Evolutionary conservation across 2,329 filamentous ascomycete genomes (phyloP), one percentile per base, ranked within the genome.

Genomic region (Huntiella abstrusa): DNA sequence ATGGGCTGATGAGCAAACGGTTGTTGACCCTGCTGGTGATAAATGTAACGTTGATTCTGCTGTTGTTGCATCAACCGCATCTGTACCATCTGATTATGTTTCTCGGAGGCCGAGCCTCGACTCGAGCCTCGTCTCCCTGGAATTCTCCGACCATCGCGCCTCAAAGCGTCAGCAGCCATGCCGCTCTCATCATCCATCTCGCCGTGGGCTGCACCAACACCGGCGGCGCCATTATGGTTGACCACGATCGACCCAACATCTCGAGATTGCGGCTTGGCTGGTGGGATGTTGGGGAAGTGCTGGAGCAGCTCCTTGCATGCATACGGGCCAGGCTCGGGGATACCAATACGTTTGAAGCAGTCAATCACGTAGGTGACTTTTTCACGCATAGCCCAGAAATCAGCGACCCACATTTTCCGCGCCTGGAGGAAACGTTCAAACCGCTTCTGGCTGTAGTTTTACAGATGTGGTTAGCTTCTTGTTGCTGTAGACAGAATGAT

Each of bases 361-460:
- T 51, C 49, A 11, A 51, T 47, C 8, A 43, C 43, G 17, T 47
- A 43, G 38, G 43, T 39, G 17, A 43, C 49, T 17, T 45, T 41
- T 15, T 49, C 49, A 39, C 45, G 46, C 49, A 51, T 48, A 33
- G 44, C 46, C 49, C 45, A 45, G 33, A 50, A 47, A 34, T 50
- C 45, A 35, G 45, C 44, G 17, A 51, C 46, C 42, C 51, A 51
- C 52, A 77, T 70, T 19, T 65, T 67, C 52, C 77, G 64, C 6
- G 68, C 61, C 56, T 77, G 77, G 60, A 79, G 64, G 56, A 83
- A 67, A 32, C 77, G 71, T 58, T 79, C 74, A 54, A 78, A 82
- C 53, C 77, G 65, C 60, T 82, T 82, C 51, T 75, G 71, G 1
- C 78, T 82, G 54, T 50, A 11, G n/a, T 13, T 15, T 17, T 15